Evolutionary conservation across 192 early-diverging fungal species (phyloP), one percentile per base, ranked within the genome.

Genomic region (Spizellomyces sp.): DNA sequence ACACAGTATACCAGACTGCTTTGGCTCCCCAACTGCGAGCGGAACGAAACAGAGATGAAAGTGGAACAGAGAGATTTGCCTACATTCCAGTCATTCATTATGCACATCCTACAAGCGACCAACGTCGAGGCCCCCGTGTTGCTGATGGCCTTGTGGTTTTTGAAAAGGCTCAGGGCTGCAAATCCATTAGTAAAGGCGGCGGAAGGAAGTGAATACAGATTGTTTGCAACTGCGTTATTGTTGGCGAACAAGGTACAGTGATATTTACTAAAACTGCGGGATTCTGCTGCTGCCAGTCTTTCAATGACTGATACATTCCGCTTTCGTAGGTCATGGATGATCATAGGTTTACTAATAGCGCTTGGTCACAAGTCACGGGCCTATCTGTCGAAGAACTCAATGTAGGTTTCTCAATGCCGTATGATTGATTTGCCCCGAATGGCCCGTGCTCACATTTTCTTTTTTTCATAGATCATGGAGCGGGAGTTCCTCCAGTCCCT

Each of bases 361-460:
- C 52, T 54, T 54, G 52, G 52, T 54, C 52, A 19, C 14, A n/a
- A 19, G 17, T 54, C 14, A n/a, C 52, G 2, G 52, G 52, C 17
- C 14, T 54, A 54, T 54, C 15, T 19, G 52, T 54, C 52, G 17
- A 54, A n/a, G 52, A 54, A 54, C 52, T 54, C 15, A 54, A 54
- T 3, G 52, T 54, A 14, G 17, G 52, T 54, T n/a, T n/a, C 52
- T n/a, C 14, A 14, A 54, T n/a, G 14, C 3, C 14, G 15, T n/a
- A 19, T 54, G 1, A 2, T 19, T 19, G 14, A 0, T 19, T 19
- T 19, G 14, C 52, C 3, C n/a, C 52, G 15, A 19, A n/a, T 19
- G 2, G 3, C 17, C 52, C 14, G 14, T 14, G 0, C 17, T 54
- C 15, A 54, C 52, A 0, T n/a, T 14, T 54, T 54, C 1, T 19